Evolutionary conservation across 768 basidiomycete species (phyloP).

Genomic region (Chiua virens): DNA sequence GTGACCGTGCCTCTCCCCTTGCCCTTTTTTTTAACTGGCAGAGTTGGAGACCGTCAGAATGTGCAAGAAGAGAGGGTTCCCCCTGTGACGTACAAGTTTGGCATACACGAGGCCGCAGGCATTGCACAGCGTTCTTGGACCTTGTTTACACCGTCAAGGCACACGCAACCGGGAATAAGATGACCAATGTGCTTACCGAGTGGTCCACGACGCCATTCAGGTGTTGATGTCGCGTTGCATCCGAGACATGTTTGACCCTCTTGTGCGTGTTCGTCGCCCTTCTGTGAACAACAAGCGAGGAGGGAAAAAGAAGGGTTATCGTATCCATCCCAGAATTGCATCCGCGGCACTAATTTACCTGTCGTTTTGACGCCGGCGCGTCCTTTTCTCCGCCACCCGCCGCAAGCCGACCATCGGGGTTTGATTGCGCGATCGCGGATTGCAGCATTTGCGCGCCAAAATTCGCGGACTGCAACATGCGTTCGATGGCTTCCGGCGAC

Average conservation of each 20-base stretch:
- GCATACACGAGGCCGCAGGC: constrained; percentile 87
- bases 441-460: constrained; percentile 36
- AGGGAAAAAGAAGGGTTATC: constrained; percentile 19
- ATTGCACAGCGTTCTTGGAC: constrained; percentile 82
- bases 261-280: constrained; percentile 42
- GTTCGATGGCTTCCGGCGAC: constrained; percentile 39
- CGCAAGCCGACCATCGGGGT: constrained; percentile 27
- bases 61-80: constrained; percentile 16
- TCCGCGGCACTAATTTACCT: constrained; percentile 33
- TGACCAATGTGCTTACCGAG: constrained; percentile 53
- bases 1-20: constrained; percentile 32
- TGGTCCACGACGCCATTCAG: constrained; percentile 84
- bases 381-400: constrained; percentile 30
- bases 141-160: constrained; percentile 40
- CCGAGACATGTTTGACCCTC: constrained; percentile 79
- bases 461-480: constrained; percentile 45
- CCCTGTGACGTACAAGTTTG: constrained; percentile 63
- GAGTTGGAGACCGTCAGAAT: constrained; percentile 22
- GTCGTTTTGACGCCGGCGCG: constrained; percentile 30
- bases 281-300: constrained; percentile 22
- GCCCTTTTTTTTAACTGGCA: constrained; percentile 34
- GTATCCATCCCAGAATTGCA: constrained; percentile 30
- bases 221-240: constrained; percentile 81
- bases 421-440: constrained; percentile 27
- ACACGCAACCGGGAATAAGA: constrained; percentile 23